These are phyloP conservation scores for Acer saccharum DNA, from an alignment of 345 rosid species.

Conservation along the genomic window DNA sequence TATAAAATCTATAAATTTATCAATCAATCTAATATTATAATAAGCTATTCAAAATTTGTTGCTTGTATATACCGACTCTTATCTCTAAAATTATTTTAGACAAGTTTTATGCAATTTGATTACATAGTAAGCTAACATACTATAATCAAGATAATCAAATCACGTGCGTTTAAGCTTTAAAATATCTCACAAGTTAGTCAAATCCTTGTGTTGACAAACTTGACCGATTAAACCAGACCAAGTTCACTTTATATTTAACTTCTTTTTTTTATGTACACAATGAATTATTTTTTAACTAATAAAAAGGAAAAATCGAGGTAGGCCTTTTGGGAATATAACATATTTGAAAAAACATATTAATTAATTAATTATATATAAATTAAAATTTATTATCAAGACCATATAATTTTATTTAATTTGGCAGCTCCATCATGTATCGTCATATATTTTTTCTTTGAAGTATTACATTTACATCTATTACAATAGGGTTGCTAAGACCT, in stretches of 20 bases:
- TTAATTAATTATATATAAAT: no score
- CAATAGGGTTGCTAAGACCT: no score
- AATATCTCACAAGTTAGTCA: neutral
- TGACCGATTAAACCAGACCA: conserved; percentile 1
- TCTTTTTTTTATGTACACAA: neutral
- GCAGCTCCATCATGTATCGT: neutral
- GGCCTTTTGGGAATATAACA: neutral
- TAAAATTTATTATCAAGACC: neutral
- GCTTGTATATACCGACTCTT: neutral
- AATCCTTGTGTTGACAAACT: neutral
- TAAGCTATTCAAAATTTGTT: neutral
- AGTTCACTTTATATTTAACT: neutral
- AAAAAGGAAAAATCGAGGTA: neutral
- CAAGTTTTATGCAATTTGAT: neutral
- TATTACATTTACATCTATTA: no score
- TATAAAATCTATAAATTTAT: neutral
- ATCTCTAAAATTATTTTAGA: no score
- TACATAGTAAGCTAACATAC: neutral
- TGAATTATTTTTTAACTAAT: neutral
- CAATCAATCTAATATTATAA: neutral
- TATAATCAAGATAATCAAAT: neutral
- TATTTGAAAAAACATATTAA: neutral
- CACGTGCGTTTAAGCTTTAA: neutral
- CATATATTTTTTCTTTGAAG: no score
- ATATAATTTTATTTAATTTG: neutral